phyloP scores from a whole-genome alignment of 805 yeast genomes.

The Brettanomyces anomalus region DNA sequence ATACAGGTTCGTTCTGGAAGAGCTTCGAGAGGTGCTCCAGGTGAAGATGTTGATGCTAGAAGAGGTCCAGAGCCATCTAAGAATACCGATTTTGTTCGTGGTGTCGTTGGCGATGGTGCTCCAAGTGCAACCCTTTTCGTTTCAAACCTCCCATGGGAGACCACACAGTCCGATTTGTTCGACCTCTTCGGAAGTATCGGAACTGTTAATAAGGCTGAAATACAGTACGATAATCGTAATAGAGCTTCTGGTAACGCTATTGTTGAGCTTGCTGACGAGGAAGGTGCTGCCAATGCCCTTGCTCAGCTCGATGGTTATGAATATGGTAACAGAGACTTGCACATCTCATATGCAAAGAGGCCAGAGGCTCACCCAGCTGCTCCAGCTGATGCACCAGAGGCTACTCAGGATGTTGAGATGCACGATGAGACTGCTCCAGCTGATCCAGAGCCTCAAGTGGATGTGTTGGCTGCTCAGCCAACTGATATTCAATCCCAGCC shows the following conservation, averaged over 20 bases:
- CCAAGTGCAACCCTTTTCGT: slow-evolving; percentile 58
- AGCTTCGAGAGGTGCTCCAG: slow-evolving; percentile 14
- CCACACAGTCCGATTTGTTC: slow-evolving; percentile 74
- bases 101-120: slow-evolving; percentile 53
- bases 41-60: slow-evolving; percentile 11
- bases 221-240: slow-evolving; percentile 53
- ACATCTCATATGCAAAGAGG: slow-evolving; percentile 55
- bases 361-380: not conserved
- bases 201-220: slow-evolving; percentile 63
- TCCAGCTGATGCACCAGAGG: slow-evolving; percentile 1
- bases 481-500: too few species aligned
- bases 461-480: not conserved
- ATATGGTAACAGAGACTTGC: slow-evolving; percentile 74
- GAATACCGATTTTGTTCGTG: slow-evolving; percentile 54
- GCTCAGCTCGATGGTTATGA: slow-evolving; percentile 66
- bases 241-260: slow-evolving; percentile 81
- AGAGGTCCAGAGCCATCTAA: slow-evolving; percentile 15
- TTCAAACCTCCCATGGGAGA: slow-evolving; percentile 78
- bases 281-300: slow-evolving; percentile 67
- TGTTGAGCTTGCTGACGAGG: slow-evolving; percentile 59
- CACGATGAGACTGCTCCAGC: not conserved
- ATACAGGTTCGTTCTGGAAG: slow-evolving; percentile 76
- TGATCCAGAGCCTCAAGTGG: slow-evolving; percentile 2
- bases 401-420: not conserved
- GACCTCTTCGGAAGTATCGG: slow-evolving; percentile 86